These are phyloP conservation scores for Lepraria neglecta DNA, from an alignment of 495 filamentous ascomycete species.

Conservation along the genomic window DNA sequence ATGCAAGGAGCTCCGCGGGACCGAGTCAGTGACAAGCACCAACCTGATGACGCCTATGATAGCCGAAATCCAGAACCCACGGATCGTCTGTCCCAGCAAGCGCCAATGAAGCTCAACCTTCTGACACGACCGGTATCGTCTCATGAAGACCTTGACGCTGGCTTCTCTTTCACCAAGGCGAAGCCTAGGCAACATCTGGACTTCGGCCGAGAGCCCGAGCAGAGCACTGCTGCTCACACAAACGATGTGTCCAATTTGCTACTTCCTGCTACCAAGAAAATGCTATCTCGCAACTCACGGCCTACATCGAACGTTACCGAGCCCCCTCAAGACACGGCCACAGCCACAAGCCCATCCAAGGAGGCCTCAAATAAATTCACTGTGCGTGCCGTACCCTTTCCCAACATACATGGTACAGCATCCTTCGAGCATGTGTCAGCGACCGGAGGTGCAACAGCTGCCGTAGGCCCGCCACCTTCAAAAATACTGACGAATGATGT, in stretches of 20 bases:
- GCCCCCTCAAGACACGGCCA: neutral
- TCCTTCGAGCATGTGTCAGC: neutral
- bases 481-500: neutral
- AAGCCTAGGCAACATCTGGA: neutral
- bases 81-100: neutral
- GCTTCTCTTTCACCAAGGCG: slow-evolving; percentile 17
- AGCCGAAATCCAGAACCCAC: neutral
- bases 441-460: neutral
- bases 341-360: neutral
- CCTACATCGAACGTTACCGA: neutral
- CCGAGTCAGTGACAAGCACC: neutral
- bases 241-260: neutral
- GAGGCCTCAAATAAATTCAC: neutral
- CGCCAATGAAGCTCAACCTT: slow-evolving; percentile 3
- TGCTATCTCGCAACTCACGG: neutral
- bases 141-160: slow-evolving; percentile 12
- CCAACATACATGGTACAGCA: neutral
- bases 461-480: neutral
- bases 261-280: neutral
- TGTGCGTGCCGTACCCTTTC: neutral
- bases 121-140: slow-evolving; percentile 19
- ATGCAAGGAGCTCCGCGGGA: neutral
- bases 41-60: neutral
- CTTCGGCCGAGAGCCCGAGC: slow-evolving; percentile 9
- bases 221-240: neutral